Base-by-base conservation (phyloP, 106 monocot genomes). In the Dioscorea zingiberensis region DNA sequence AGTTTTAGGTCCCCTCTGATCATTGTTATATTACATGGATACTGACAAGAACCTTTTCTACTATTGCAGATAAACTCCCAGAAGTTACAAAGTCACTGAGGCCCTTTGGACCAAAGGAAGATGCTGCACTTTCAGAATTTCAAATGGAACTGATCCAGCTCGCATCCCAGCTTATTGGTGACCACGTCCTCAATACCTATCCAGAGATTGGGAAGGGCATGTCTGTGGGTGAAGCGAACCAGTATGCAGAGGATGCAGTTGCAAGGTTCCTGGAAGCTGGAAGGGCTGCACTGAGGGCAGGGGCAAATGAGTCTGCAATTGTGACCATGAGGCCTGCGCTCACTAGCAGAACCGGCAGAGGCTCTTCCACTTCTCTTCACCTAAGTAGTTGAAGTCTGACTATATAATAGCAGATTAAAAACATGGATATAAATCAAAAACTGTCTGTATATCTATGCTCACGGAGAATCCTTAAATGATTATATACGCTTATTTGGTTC, bases 191-290 rank as follows among this genome's bases (percentile, higher is more conserved):
- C 44, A 63, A 63, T 38, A 32, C 63, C 30, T 63, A 63, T 38
- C 95, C 95, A 27, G 69, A 85, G 71, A 91, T 95, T 5, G 95
- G 95, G 24, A 83, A 75, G 72, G 69, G 74, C 65, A 74, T 95
- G 91, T 79, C 73, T 0, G 95, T 95, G 21, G 74, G 55, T 13
- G 65, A 91, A 69, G 95, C 91, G 9, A 95, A 91, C 49, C 28
- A 67, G 0, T 95, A 95, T 27, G 91, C 90, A 0, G 88, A 95
- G 73, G 91, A 91, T 79, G 87, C 95, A 7, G 95, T 95, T 21
- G 85, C 91, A 1, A 83, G 95, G 62, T 95, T 95, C 66, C 49
- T 95, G 77, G 94, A 95, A 78, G 95, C 95, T 55, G 95, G 95
- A 23, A 76, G 76, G 45, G 78, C 83, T 58, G 95, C 95, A 3